Evolutionary conservation across 176 grass and related monocot species (phyloP).

Genomic region (Tuctoria greenei): DNA sequence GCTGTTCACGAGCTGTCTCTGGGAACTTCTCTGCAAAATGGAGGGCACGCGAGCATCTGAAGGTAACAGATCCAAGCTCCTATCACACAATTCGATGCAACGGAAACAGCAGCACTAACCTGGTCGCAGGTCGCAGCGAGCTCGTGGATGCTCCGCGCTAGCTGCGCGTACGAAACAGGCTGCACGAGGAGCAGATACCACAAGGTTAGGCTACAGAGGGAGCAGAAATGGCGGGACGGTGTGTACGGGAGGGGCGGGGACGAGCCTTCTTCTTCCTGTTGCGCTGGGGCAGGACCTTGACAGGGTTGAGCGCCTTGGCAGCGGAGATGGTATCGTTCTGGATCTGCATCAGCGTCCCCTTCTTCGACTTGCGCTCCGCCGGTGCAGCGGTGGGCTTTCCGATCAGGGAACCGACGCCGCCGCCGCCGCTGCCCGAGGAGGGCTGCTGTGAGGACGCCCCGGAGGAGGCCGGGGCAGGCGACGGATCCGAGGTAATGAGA

Average conservation of each 20-base stretch:
- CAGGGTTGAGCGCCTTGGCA: slow-evolving; percentile 91
- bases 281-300: slow-evolving; percentile 71
- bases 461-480: slow-evolving; percentile 29
- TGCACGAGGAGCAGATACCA: slow-evolving; percentile 42
- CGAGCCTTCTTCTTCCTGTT: slow-evolving; percentile 82
- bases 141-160: slow-evolving; percentile 97
- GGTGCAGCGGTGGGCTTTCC: slow-evolving; percentile 54
- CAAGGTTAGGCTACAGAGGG: slow-evolving; percentile 9
- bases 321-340: slow-evolving; percentile 93
- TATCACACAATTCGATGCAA: slow-evolving; percentile 38
- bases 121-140: slow-evolving; percentile 92
- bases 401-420: slow-evolving; percentile 27
- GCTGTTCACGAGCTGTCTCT: slow-evolving; percentile 81
- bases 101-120: slow-evolving; percentile 48
- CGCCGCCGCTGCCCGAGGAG: slow-evolving; percentile 27
- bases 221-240: slow-evolving; percentile 20
- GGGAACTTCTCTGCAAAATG: slow-evolving; percentile 86
- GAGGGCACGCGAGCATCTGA: slow-evolving; percentile 33
- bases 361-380: slow-evolving; percentile 87
- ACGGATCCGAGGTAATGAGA: slow-evolving; percentile 95
- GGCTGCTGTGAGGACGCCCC: slow-evolving; percentile 42
- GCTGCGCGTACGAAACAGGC: slow-evolving; percentile 93
- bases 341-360: slow-evolving; percentile 79
- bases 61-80: slow-evolving; percentile 46
- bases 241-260: background rate